phyloP scores from a whole-genome alignment of 805 yeast species.

The Starmera pachycereana region DNA sequence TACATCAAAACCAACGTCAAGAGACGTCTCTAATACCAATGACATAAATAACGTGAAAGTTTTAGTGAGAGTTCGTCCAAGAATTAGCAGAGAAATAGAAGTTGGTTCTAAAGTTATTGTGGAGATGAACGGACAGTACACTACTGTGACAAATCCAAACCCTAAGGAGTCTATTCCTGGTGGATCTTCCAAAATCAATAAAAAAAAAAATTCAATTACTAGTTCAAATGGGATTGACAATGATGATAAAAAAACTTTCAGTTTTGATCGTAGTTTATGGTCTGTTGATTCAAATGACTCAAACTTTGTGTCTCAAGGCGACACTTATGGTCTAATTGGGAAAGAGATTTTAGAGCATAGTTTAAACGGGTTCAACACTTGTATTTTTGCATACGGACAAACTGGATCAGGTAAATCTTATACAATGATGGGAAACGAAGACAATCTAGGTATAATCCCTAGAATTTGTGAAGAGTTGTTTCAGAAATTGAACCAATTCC shows the following conservation, averaged over 20 bases:
- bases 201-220: constrained; percentile 3
- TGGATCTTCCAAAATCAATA: too few relatives aligned
- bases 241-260: constrained; percentile 24
- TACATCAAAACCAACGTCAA: constrained; percentile 48
- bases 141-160: constrained; percentile 4
- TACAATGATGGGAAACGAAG: constrained; percentile 60
- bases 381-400: constrained; percentile 73
- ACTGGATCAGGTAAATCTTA: constrained; percentile 80
- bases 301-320: constrained; percentile 35
- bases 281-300: constrained; percentile 27
- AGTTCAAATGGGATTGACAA: constrained; percentile 1
- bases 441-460: constrained; percentile 58
- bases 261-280: constrained; percentile 44
- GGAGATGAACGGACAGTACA: constrained; percentile 8
- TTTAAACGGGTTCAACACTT: constrained; percentile 60
- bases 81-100: constrained; percentile 12
- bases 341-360: constrained; percentile 50
- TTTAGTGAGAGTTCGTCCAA: constrained; percentile 43
- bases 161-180: constrained; percentile 2
- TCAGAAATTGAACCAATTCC: constrained; percentile 23
- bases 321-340: constrained; percentile 46
- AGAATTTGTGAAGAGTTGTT: constrained; percentile 45
- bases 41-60: constrained; percentile 29
- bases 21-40: constrained; percentile 36
- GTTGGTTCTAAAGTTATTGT: constrained; percentile 9